phyloP scores from a whole-genome alignment of 139 green algal genomes.

The Raphidocelis subcapitata region DNA sequence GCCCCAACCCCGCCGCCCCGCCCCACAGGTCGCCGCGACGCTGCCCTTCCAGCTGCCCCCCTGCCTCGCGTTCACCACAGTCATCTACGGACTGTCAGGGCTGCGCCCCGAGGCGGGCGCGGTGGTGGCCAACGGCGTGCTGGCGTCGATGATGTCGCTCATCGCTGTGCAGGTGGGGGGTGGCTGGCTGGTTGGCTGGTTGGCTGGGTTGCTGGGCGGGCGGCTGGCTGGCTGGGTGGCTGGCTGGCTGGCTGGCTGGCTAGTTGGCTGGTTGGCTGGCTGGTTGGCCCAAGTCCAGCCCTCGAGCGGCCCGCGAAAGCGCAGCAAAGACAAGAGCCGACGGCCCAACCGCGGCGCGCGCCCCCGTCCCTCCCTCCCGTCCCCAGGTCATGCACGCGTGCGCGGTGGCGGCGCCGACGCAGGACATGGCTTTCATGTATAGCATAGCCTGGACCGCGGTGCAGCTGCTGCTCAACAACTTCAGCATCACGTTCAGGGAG shows the following conservation, averaged over 20 bases:
- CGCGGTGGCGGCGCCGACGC: conserved; percentile 18
- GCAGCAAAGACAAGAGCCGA: no score
- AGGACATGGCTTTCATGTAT: conserved; percentile 41
- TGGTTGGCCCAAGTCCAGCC: neutral
- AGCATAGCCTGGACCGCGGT: conserved; percentile 35
- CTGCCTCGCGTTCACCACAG: conserved; percentile 31
- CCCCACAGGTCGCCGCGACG: conserved; percentile 19
- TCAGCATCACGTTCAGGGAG: conserved; percentile 31
- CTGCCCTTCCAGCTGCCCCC: conserved; percentile 53
- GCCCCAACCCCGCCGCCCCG: no score
- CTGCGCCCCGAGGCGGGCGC: conserved; percentile 1
- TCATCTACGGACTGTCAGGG: conserved; percentile 42
- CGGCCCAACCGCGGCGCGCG: no score
- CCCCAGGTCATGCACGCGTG: conserved; percentile 34
- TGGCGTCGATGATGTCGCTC: conserved; percentile 8
- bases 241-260: no score
- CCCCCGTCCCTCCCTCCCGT: no score
- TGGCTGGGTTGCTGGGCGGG: no score
- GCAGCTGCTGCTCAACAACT: conserved; percentile 34
- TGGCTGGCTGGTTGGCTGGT: no score
- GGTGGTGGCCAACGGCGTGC: conserved; percentile 1
- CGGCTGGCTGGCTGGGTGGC: no score
- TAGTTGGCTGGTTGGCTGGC: neutral
- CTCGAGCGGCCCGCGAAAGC: no score
- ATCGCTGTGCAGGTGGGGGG: conserved; percentile 29